Evolutionary conservation across 116 monocot species (phyloP).

Genomic region (Posidonia oceanica): DNA sequence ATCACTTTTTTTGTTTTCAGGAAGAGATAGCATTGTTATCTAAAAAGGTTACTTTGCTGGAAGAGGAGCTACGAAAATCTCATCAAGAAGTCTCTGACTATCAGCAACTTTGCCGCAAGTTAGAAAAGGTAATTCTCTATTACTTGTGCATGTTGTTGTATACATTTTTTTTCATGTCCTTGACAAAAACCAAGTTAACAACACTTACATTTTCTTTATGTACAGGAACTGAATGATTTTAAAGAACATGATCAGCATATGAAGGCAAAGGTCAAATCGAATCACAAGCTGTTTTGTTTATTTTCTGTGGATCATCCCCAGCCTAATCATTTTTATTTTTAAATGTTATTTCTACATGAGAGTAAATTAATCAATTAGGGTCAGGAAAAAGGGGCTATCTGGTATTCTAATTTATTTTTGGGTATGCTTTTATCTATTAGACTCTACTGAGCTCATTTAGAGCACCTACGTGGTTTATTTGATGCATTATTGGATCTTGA

Average conservation of each 20-base stretch:
- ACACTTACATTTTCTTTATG: not conserved
- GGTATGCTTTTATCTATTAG: too few species aligned
- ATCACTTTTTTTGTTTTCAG: constrained; percentile 16
- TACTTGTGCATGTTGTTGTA: constrained; percentile 1
- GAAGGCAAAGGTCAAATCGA: constrained; percentile 49
- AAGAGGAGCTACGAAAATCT: constrained; percentile 66
- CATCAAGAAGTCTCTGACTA: constrained; percentile 42
- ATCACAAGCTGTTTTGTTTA: not conserved
- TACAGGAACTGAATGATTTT: constrained; percentile 69
- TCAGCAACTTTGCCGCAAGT: constrained; percentile 25
- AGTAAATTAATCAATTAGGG: too few species aligned
- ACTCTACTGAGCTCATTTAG: too few species aligned
- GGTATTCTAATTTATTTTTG: too few species aligned
- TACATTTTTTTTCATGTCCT: not conserved
- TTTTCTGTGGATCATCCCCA: not conserved
- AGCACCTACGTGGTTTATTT: too few species aligned
- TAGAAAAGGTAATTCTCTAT: constrained; percentile 59
- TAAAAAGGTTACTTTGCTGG: constrained; percentile 54
- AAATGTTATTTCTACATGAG: not conserved
- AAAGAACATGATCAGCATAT: constrained; percentile 71
- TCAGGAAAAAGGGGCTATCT: too few species aligned
- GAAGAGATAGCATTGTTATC: constrained; percentile 61
- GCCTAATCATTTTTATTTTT: not conserved
- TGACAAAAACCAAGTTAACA: too few species aligned
- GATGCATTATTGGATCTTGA: too few species aligned